Evolutionary conservation across 805 yeast genomes (phyloP), one percentile per base, ranked within the genome.

Genomic region (Clavispora asparagi): DNA sequence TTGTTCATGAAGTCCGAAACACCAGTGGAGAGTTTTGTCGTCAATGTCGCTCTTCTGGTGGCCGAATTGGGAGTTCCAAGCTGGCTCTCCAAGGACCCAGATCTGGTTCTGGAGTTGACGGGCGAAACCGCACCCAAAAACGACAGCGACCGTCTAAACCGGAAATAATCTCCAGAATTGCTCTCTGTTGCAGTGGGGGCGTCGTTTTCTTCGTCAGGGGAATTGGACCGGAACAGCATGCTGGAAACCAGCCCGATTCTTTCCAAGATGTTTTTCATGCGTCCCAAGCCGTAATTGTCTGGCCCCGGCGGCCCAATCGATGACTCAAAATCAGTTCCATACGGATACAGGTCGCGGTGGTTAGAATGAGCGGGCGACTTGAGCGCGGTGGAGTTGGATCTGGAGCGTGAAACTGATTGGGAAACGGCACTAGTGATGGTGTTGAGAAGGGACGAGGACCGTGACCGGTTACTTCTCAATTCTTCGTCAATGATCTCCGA

Each of bases 1-100:
- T 68, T 71, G 13, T 68, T 69, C 73, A 71, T 71, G 38, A 71
- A 65, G 46, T 71, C 76, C 13, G 66, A 50, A 8, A 71, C 68
- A 1, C 76, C 76, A n/a, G 51, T 59, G n/a, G 71, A 59, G 38
- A 71, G 56, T 52, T 70, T 71, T 19, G 68, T 44, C 7, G 52
- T 38, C n/a, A 49, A 19, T 27, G 52, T 49, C n/a, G 51, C 40
- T 25, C 46, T 39, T 29, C 52, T 39, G 44, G 42, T 37, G 39
- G 47, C 27, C 36, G 52, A 31, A 28, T 44, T 38, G 33, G 48
- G 44, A 9, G 43, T 32, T 14, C 25, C 37, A 29, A 43, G 10
- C 13, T 31, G 40, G 23, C 39, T 51, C 10, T 67, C 71, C 23
- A 64, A 50, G 1, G 75, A 70, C 4, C 70, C 67, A 6, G 75